phyloP scores from a whole-genome alignment of 2,329 filamentous ascomycete species.

The Diplodia scrobiculata region DNA sequence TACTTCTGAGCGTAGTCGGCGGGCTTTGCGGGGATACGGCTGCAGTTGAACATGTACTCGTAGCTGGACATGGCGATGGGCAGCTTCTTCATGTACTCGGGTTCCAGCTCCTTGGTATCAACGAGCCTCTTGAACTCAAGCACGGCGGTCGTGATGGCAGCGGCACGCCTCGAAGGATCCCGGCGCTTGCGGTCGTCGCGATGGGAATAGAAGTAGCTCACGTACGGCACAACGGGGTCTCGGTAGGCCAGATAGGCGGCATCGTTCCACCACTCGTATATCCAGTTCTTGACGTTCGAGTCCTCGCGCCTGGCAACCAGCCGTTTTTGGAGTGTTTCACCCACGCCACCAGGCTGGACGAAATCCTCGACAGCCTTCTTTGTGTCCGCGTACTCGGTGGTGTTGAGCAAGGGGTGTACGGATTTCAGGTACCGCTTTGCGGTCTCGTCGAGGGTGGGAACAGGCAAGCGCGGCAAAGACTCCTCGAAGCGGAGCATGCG shows the following conservation, averaged over 20 bases:
- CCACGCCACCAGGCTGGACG: conserved; percentile 79
- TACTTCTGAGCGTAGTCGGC: conserved; percentile 84
- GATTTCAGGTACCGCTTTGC: conserved; percentile 78
- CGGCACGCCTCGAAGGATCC: conserved; percentile 88
- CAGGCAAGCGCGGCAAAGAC: conserved; percentile 76
- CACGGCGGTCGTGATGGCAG: conserved; percentile 80
- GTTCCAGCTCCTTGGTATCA: conserved; percentile 78
- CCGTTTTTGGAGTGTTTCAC: conserved; percentile 83
- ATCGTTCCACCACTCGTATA: conserved; percentile 98
- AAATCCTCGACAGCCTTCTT: conserved; percentile 87
- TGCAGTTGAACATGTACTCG: conserved; percentile 98
- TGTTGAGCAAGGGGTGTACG: conserved; percentile 71
- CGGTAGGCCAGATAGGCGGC: conserved; percentile 89
- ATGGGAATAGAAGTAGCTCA: conserved; percentile 99
- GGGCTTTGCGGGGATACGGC: conserved; percentile 78
- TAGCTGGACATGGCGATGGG: conserved; percentile 99
- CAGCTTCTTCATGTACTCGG: conserved; percentile 97
- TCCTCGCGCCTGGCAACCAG: conserved; percentile 77
- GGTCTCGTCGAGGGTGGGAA: conserved; percentile 81
- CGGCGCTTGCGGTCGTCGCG: conserved; percentile 86
- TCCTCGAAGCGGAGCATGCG: conserved; percentile 83
- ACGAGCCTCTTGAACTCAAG: conserved; percentile 96
- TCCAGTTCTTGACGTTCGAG: conserved; percentile 85
- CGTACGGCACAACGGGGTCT: conserved; percentile 94
- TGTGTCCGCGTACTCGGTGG: conserved; percentile 68